Evolutionary conservation across 2,329 filamentous ascomycete genomes (phyloP), one percentile per base, ranked within the genome.

Genomic region (Rhinocladiella similis): DNA sequence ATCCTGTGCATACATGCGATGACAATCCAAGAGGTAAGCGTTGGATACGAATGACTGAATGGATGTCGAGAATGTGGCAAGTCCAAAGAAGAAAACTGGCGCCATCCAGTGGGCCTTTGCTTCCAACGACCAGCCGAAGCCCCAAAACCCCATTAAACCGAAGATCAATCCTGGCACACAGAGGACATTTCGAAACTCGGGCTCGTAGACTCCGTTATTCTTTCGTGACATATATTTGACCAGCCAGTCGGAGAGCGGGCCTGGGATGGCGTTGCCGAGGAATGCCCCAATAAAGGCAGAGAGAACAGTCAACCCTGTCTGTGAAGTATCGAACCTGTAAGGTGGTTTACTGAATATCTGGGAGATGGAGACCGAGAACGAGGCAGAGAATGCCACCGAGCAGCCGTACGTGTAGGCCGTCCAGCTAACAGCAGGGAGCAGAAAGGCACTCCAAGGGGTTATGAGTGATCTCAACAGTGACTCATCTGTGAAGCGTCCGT

Each of bases 141-240:
- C 42, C 42, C 42, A 46, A 20, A 18, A 22, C 13, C 42, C 42
- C 13, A 22, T 22, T n/a, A 46, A 46, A 20, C 42, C 42, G 5
- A 46, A 46, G 42, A 46, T 22, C 42, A 46, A 20, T 16, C n/a
- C n/a, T 14, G 42, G 42, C 13, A 46, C 13, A 20, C 42, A 46
- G 5, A 46, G 19, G n/a, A 46, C n/a, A 52, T 73, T 59, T 1
- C 76, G 70, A 73, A 79, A 78, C 63, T 79, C 77, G 1, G 77
- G 74, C 65, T 79, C 77, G 45, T 76, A 76, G 57, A 76, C 72
- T 36, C 76, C 76, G 27, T 69, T 69, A 61, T 79, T 79, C 14
- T 69, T 67, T n/a, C 70, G 71, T 3, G 77, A 73, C 52, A 77
- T 70, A 27, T 64, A 67, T 18, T 73, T 55, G 39, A 76, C 71